A percentile compares a stretch with the other conserved stretches of the same genome.
Conservation (phyloP, 345 rosid species). For the Linum lewisii region DNA sequence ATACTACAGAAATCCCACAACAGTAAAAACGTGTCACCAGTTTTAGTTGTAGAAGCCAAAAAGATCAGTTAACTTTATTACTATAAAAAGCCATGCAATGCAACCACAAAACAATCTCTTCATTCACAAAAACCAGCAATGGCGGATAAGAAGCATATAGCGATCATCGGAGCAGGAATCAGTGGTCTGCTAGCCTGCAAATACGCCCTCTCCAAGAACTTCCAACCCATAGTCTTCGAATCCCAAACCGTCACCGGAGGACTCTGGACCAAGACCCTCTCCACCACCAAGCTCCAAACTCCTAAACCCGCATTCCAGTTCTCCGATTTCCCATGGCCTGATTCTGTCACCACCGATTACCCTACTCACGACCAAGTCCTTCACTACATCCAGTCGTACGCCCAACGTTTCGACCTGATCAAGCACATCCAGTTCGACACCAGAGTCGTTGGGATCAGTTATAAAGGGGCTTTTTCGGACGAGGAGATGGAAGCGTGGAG, state of each 20-base stretch:
- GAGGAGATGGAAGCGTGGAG: conserved; percentile 23
- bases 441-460: conserved; percentile 21
- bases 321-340: conserved; percentile 45
- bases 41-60: too few species aligned
- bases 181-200: conserved; percentile 37
- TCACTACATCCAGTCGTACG: conserved; percentile 28
- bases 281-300: conserved; percentile 29
- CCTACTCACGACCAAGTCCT: conserved; percentile 22
- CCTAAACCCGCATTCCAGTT: conserved; percentile 14
- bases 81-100: too few species aligned
- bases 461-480: conserved; percentile 8
- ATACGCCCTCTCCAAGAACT: conserved; percentile 27
- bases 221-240: conserved; percentile 27
- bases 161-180: conserved; percentile 31
- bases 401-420: conserved; percentile 23
- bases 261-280: conserved; percentile 26
- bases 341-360: conserved; percentile 17
- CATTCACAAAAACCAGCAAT: too few species aligned
- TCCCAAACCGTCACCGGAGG: conserved; percentile 23
- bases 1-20: too few species aligned
- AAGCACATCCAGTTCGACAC: conserved; percentile 26
- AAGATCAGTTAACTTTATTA: too few species aligned
- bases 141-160: conserved; percentile 14
- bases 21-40: too few species aligned
- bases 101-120: too few species aligned